Evolutionary conservation across 2,329 filamentous ascomycete species (phyloP).

Genomic region (Colletotrichum liriopes): DNA sequence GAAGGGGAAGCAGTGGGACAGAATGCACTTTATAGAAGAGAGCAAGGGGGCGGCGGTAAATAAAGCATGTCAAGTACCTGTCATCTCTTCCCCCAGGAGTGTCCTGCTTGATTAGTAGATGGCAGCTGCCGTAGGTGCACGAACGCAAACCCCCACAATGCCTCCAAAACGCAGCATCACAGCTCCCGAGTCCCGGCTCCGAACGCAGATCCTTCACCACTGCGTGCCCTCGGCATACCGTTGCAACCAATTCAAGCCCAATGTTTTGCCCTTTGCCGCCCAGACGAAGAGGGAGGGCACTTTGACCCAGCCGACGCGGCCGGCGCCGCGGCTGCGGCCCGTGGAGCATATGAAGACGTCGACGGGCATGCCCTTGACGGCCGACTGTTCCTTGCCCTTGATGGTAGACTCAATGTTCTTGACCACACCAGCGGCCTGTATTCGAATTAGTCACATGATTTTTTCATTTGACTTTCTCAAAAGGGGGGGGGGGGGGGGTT

Average conservation of each 20-base stretch:
- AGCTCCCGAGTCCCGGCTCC: no score
- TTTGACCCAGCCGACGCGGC: slow-evolving; percentile 63
- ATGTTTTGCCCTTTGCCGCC: slow-evolving; percentile 66
- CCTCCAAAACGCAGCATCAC: neutral
- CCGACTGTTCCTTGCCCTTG: slow-evolving; percentile 59
- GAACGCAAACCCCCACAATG: neutral
- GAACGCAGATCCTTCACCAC: slow-evolving; percentile 54
- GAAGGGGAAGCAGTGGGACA: neutral
- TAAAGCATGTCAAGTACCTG: neutral
- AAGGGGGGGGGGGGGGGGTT: neutral
- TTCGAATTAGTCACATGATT: neutral
- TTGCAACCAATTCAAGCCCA: slow-evolving; percentile 61
- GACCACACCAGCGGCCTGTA: slow-evolving; percentile 64
- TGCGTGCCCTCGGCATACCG: slow-evolving; percentile 65
- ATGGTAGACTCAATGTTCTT: slow-evolving; percentile 68
- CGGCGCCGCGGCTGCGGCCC: slow-evolving; percentile 66
- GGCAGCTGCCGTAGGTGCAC: neutral
- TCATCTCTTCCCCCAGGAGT: neutral
- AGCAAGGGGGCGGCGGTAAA: neutral
- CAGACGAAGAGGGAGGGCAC: slow-evolving; percentile 68
- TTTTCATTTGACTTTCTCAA: no score
- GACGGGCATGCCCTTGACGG: slow-evolving; percentile 64
- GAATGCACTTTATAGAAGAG: neutral
- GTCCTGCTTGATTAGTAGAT: neutral
- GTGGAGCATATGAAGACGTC: slow-evolving; percentile 65